Evolutionary conservation across 371 early-diverging fungal genomes (phyloP), one percentile per base, ranked within the genome.

Genomic region (Capillidium rhysosporum): DNA sequence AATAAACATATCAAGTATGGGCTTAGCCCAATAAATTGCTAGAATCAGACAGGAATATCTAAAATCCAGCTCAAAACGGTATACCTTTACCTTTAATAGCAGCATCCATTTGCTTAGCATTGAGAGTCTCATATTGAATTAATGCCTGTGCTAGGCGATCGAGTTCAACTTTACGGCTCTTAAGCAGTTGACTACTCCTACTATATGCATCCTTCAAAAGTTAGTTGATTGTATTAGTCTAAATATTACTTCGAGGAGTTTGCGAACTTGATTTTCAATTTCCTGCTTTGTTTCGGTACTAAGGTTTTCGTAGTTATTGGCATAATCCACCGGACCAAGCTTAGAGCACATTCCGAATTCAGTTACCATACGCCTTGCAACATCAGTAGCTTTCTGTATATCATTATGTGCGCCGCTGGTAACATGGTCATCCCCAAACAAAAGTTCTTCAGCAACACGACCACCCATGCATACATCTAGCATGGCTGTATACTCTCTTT

Each of bases 381-480:
- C 74, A 40, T 69, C 68, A 0, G 93, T 94, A 2, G 97, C 98
- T 48, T 89, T 80, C 54, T 81, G 72, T 62, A 98, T 73, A 64
- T 98, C 98, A 57, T 75, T 83, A 47, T 80, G 77, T 2, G 93
- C 91, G 5, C 98, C 98, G 28, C 90, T 86, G 0, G 96, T 92
- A 14, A 97, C 89, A 63, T 91, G 84, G 8, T 93, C 92, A 0
- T 69, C 57, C 8, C 97, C 97, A 74, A 82, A 92, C 12, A 96
- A 79, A 55, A 97, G 63, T 59, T 94, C 92, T 61, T 98, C 98
- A 2, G 96, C 97, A 1, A 85, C 89, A 4, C 94, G 76, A 4
- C 98, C 98, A 25, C 96, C 98, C 90, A 98, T 87, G 61, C 87
- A 84, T 7, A 98, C 92, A 64, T 97, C 97, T 21, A 98, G 64